phyloP scores from a whole-genome alignment of 495 filamentous ascomycete genomes.

The Mytilinidion resinicola region DNA sequence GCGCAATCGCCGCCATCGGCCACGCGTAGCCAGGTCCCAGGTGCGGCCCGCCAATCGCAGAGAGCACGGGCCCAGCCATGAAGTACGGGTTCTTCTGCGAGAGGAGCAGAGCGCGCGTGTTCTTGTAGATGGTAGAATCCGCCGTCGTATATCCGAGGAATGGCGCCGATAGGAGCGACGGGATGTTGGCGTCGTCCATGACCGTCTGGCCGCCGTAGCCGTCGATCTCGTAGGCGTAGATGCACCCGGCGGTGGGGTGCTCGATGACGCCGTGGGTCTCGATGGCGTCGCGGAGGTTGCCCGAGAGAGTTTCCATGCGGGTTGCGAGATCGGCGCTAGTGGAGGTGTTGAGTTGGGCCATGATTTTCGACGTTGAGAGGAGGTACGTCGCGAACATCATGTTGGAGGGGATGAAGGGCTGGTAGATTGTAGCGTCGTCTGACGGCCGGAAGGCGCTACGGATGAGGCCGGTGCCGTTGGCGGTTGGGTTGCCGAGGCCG shows the following conservation, averaged over 20 bases:
- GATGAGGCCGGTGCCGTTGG: slow-evolving; percentile 53
- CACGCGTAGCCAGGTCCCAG: slow-evolving; percentile 51
- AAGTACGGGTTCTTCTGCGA: slow-evolving; percentile 52
- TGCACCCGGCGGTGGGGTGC: slow-evolving; percentile 27
- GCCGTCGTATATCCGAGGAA: slow-evolving; percentile 45
- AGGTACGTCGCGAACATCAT: slow-evolving; percentile 63
- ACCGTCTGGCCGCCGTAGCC: slow-evolving; percentile 48
- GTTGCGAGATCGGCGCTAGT: slow-evolving; percentile 39
- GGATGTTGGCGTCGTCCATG: slow-evolving; percentile 62
- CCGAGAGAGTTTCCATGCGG: slow-evolving; percentile 48
- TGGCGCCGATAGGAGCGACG: slow-evolving; percentile 49
- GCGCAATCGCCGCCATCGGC: slow-evolving; percentile 55
- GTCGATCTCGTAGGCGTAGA: slow-evolving; percentile 37
- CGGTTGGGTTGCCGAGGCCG: slow-evolving; percentile 53
- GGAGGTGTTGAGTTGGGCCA: slow-evolving; percentile 42
- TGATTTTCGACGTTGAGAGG: slow-evolving; percentile 47
- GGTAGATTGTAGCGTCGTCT: slow-evolving; percentile 55
- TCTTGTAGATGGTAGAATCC: slow-evolving; percentile 44
- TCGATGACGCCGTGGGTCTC: slow-evolving; percentile 45
- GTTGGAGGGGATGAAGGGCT: slow-evolving; percentile 58
- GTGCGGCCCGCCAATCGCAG: slow-evolving; percentile 52
- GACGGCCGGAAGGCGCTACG: slow-evolving; percentile 58
- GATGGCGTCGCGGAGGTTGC: slow-evolving; percentile 46
- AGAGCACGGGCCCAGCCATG: slow-evolving; percentile 48
- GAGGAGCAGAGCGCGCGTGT: slow-evolving; percentile 47